These are phyloP conservation scores for Pascua sp. DNA, from an alignment of 1,284 basidiomycete genomes.

Conservation along the genomic window DNA sequence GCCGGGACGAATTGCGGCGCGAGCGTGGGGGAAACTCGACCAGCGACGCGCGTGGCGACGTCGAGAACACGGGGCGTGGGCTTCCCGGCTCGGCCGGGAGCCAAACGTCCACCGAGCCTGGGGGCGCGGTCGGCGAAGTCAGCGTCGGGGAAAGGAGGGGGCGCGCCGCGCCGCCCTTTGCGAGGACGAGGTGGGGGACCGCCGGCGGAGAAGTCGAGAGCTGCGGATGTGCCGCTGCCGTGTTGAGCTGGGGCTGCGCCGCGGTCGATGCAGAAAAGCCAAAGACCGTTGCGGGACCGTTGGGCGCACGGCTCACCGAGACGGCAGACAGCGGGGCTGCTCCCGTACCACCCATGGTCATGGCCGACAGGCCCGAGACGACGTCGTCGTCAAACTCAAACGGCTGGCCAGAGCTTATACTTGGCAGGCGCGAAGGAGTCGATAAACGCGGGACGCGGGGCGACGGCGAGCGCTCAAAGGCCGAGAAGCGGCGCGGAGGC, in stretches of 20 bases:
- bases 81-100: background rate
- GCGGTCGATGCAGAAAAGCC: too few relatives aligned
- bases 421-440: constrained; percentile 2
- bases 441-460: background rate
- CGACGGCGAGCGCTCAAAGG: constrained; percentile 5
- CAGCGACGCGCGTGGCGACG: constrained; percentile 22
- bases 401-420: constrained; percentile 3
- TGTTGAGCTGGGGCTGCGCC: too few relatives aligned
- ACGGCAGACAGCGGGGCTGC: too few relatives aligned
- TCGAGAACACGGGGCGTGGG: constrained; percentile 13
- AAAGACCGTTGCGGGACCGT: too few relatives aligned
- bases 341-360: too few relatives aligned
- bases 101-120: too few relatives aligned
- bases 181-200: background rate
- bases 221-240: too few relatives aligned
- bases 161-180: constrained; percentile 8
- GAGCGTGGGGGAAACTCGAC: constrained; percentile 15
- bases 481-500: background rate
- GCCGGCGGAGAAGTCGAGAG: too few relatives aligned
- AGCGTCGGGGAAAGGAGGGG: constrained; percentile 10
- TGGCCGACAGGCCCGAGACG: background rate
- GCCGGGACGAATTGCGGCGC: constrained; percentile 29
- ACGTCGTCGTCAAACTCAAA: constrained; percentile 5
- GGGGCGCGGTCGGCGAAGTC: background rate
- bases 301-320: too few relatives aligned